Conservation (phyloP, 2,329 filamentous ascomycete species). For the Tolypocladium guangdongense region DNA sequence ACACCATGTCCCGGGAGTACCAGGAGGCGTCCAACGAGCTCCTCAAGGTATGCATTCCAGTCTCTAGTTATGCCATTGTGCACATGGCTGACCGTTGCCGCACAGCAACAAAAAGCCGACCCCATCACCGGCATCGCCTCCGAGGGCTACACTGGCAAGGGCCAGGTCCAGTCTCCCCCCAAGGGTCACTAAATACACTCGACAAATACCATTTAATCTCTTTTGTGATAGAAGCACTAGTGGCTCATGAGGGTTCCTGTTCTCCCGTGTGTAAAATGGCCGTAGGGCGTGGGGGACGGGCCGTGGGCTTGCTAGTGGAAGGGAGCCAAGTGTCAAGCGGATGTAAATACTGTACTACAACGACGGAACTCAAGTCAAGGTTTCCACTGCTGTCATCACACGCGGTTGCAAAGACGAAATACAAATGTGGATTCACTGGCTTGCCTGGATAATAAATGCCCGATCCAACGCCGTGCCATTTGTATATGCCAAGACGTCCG, state of each 20-base stretch:
- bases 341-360: constrained; percentile 35
- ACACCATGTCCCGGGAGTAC: constrained; percentile 94
- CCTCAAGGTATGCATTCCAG: constrained; percentile 54
- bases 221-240: constrained; percentile 23
- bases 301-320: constrained; percentile 11
- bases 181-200: constrained; percentile 31
- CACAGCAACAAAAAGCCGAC: constrained; percentile 73
- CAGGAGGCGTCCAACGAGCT: constrained; percentile 93
- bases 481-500: background rate
- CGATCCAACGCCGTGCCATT: background rate
- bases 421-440: constrained; percentile 6
- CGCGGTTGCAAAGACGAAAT: constrained; percentile 5
- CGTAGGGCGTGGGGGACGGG: constrained; percentile 14
- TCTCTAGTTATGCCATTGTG: too few species aligned
- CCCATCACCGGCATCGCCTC: constrained; percentile 76
- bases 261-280: constrained; percentile 25
- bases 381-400: constrained; percentile 15
- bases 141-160: constrained; percentile 66
- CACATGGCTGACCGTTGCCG: background rate
- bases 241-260: constrained; percentile 15
- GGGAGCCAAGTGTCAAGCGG: constrained; percentile 16
- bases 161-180: constrained; percentile 63
- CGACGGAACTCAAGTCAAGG: constrained; percentile 23
- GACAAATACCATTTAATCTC: constrained; percentile 16
- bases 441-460: background rate